phyloP scores from a whole-genome alignment of 2,329 filamentous ascomycete species.

The Zalaria sp. region DNA sequence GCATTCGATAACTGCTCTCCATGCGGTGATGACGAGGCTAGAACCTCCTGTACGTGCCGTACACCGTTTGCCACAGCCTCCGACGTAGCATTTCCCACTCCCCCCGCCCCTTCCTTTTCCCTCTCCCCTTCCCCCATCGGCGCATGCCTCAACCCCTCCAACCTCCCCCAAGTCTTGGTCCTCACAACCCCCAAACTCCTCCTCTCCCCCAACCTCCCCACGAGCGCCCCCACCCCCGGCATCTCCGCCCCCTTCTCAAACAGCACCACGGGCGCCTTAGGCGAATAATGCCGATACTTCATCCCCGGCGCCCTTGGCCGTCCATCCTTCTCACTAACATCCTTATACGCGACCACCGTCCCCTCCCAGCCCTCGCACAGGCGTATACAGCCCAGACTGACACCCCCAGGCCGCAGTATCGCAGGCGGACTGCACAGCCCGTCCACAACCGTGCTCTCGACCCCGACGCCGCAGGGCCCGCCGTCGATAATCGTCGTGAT shows the following conservation, averaged over 20 bases:
- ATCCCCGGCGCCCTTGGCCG: slow-evolving; percentile 80
- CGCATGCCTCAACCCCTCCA: background rate
- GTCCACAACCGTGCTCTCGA: slow-evolving; percentile 95
- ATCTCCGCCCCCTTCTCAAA: slow-evolving; percentile 47
- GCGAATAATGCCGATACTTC: slow-evolving; percentile 98
- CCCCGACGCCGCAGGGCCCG: slow-evolving; percentile 71
- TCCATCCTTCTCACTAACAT: slow-evolving; percentile 47
- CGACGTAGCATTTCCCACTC: no score
- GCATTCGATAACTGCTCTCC: no score
- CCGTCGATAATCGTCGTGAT: slow-evolving; percentile 85
- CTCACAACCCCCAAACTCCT: slow-evolving; percentile 25
- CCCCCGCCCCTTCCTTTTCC: no score
- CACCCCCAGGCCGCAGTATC: slow-evolving; percentile 72
- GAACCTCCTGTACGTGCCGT: no score
- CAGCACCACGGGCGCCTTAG: slow-evolving; percentile 70
- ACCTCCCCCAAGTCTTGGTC: slow-evolving; percentile 19
- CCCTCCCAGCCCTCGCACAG: slow-evolving; percentile 66
- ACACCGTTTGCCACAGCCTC: no score
- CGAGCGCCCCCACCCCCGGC: slow-evolving; percentile 15
- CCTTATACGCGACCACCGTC: slow-evolving; percentile 65
- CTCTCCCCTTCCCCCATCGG: no score
- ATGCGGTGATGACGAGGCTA: no score
- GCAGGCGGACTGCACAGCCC: slow-evolving; percentile 69
- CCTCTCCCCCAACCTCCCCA: slow-evolving; percentile 11
- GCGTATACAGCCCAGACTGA: slow-evolving; percentile 68